Base-by-base conservation (phyloP, 2,329 filamentous ascomycete genomes). In the Penicillium sp. region DNA sequence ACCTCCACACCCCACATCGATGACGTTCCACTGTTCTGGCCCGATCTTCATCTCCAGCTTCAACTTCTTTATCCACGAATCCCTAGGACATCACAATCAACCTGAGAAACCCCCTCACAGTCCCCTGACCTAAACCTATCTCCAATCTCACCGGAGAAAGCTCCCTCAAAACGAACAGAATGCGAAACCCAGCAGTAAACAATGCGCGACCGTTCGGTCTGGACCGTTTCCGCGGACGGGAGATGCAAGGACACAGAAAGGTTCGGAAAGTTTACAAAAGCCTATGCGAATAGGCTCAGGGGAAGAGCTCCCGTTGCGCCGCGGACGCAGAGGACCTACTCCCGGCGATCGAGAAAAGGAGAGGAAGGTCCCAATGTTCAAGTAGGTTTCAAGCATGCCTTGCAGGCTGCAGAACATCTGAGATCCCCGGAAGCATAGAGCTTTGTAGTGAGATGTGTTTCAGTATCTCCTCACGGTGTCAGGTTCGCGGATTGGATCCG, bases 301-400 rank as follows among this genome's bases (percentile, higher is more conserved):
- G 54, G 47, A 52, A 45, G 18, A 18, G 2, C 23, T 37, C 46
- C 54, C 54, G 54, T 25, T 51, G 52, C 47, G 50, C 44, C 48
- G 41, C 56, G 56, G 58, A 58, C 33, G 51, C 49, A 52, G 10
- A 1, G 23, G 25, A 8, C 13, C 32, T 18, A 24, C 32, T 41
- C 47, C 56, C 54, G 51, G 38, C n/a, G 24, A 48, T 50, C 43
- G 39, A 50, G 44, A 52, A 52, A 35, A 38, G 46, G 42, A 44
- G 18, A 31, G 37, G 44, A 41, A 35, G 28, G 52, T 40, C 49
- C 58, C 54, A 58, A 53, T 55, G 52, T 49, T n/a, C 13, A 60
- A 53, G 52, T 51, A 54, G 54, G 59, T 61, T 56, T 61, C 57
- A 61, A 45, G 31, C 37, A 56, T 59, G 57, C 59, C 59, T 61